Percentiles rank a stretch among this genome's conserved stretches.
phyloP scores from a whole-genome alignment of 306 rosid species.

The Lathyrus tuberosus region DNA sequence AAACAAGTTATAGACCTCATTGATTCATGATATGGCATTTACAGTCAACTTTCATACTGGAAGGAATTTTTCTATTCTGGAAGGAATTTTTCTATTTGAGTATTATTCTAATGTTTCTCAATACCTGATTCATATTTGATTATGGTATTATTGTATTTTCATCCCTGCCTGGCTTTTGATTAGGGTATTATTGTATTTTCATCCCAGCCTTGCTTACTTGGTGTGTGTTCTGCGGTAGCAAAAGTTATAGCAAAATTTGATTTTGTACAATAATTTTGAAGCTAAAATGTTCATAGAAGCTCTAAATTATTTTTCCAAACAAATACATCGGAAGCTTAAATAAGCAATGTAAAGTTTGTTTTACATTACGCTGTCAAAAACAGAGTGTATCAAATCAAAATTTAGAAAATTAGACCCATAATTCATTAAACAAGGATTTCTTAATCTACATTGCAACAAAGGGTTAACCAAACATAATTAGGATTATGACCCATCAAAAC shows the following conservation, averaged over 20 bases:
- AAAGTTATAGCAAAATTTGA: background rate
- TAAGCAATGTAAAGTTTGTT: too few species aligned
- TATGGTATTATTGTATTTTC: background rate
- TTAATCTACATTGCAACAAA: too few species aligned
- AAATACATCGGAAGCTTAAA: too few species aligned
- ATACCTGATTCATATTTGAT: background rate
- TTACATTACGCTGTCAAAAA: too few species aligned
- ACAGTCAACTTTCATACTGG: slow-evolving; percentile 30
- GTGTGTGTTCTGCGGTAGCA: background rate
- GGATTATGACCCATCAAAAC: too few species aligned
- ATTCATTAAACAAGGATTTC: too few species aligned
- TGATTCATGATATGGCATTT: slow-evolving; percentile 13
- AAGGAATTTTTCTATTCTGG: slow-evolving; percentile 26
- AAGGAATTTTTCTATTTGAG: slow-evolving; percentile 30
- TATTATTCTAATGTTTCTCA: slow-evolving; percentile 16
- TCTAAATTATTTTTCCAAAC: too few species aligned
- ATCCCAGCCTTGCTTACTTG: background rate
- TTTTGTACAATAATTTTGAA: background rate
- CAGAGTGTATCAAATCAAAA: too few species aligned
- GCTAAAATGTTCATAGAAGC: background rate
- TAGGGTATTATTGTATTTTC: background rate
- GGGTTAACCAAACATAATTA: too few species aligned
- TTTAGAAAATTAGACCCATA: too few species aligned
- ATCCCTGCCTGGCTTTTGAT: background rate
- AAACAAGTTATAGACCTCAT: slow-evolving; percentile 22